phyloP scores from a whole-genome alignment of 768 basidiomycete genomes.

The Phaeotremella fagi region DNA sequence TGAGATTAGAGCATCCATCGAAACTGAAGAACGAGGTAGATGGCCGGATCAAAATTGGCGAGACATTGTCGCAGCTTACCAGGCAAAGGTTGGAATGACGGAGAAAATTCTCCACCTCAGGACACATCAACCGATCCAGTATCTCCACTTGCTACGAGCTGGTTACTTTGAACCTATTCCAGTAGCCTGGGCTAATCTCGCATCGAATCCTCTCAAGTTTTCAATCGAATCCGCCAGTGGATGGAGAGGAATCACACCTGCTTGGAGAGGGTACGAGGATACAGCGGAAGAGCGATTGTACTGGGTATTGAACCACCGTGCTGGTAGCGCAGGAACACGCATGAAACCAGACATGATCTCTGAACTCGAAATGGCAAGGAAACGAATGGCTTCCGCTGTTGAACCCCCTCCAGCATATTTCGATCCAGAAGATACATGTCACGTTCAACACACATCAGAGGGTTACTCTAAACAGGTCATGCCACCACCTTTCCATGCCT shows the following conservation, averaged over 20 bases:
- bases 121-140: constrained; percentile 11
- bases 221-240: constrained; percentile 12
- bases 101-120: constrained; percentile 17
- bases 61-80: constrained; percentile 15
- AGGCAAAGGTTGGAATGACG: constrained; percentile 20
- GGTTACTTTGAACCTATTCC: constrained; percentile 29
- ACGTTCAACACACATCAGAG: constrained; percentile 16
- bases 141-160: constrained; percentile 17
- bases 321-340: constrained; percentile 2
- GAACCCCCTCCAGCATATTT: constrained; percentile 20
- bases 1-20: constrained; percentile 6
- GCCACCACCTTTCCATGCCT: constrained; percentile 12
- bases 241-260: constrained; percentile 23
- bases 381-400: constrained; percentile 17
- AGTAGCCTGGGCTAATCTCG: constrained; percentile 17
- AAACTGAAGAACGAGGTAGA: constrained; percentile 15
- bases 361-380: constrained; percentile 13
- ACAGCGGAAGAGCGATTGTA: constrained; percentile 26
- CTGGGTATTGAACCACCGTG: constrained; percentile 26
- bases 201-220: constrained; percentile 22
- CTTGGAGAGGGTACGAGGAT: constrained; percentile 27
- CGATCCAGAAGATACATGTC: constrained; percentile 11
- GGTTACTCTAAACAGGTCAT: constrained; percentile 29
- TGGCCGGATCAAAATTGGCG: constrained; percentile 15
- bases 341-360: constrained; percentile 21